Conservation (phyloP, 176 grass and related monocot species). For the Puccinellia tenuiflora region DNA sequence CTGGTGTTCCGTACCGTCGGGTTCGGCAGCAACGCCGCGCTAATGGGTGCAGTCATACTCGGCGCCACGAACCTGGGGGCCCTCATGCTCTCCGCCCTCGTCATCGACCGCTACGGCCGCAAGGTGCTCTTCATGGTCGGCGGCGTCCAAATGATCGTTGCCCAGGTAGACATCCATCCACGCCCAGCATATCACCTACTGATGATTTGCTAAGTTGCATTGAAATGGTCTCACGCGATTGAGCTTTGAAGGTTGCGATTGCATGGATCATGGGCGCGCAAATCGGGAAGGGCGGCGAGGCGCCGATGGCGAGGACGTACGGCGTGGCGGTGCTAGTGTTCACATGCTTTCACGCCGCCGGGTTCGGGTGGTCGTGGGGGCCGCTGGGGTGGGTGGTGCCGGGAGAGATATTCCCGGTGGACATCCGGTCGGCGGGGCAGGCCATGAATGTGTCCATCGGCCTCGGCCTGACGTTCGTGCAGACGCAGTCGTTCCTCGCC, state of each 20-base stretch:
- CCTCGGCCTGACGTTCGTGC: conserved; percentile 59
- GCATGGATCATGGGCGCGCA: conserved; percentile 70
- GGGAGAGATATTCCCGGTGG: conserved; percentile 80
- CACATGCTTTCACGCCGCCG: conserved; percentile 43
- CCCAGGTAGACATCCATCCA: conserved; percentile 25
- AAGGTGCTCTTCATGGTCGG: conserved; percentile 74
- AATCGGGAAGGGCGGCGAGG: conserved; percentile 29
- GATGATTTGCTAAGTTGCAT: too few relatives aligned
- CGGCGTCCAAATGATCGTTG: conserved; percentile 58
- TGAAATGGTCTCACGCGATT: not conserved
- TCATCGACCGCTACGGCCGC: conserved; percentile 73
- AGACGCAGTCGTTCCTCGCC: conserved; percentile 75
- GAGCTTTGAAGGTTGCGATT: conserved; percentile 39
- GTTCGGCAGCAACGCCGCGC: conserved; percentile 62
- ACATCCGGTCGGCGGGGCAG: conserved; percentile 79
- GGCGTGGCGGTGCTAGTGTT: conserved; percentile 50
- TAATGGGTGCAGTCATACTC: conserved; percentile 63
- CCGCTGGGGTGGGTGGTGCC: conserved; percentile 70
- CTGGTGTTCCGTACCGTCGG: conserved; percentile 73
- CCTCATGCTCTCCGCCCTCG: conserved; percentile 51
- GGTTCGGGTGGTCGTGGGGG: conserved; percentile 81
- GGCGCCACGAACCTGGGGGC: conserved; percentile 53
- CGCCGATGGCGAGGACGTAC: conserved; percentile 36
- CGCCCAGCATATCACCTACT: not conserved
- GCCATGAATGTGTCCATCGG: conserved; percentile 53